phyloP scores from a whole-genome alignment of 1,284 basidiomycete genomes.

The Vanrija pseudolonga region DNA sequence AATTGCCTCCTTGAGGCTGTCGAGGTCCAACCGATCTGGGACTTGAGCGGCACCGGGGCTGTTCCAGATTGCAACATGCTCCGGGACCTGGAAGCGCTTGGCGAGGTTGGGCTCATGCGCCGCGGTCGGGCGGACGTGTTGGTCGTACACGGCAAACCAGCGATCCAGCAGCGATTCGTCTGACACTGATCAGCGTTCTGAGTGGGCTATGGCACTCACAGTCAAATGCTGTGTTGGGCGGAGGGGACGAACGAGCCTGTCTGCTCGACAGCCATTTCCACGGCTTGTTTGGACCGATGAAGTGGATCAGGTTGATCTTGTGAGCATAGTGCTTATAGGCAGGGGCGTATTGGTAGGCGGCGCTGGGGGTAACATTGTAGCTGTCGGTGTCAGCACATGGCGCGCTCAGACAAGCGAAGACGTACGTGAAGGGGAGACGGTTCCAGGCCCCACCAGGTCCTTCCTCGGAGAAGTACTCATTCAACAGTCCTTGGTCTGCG shows the following conservation, averaged over 20 bases:
- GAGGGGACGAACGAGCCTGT: slow-evolving; percentile 52
- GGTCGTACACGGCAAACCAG: slow-evolving; percentile 89
- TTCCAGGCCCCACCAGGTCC: slow-evolving; percentile 76
- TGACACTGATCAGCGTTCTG: slow-evolving; percentile 14
- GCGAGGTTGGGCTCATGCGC: slow-evolving; percentile 45
- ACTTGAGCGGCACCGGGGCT: slow-evolving; percentile 22
- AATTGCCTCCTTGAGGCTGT: slow-evolving; percentile 65
- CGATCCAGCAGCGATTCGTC: slow-evolving; percentile 66
- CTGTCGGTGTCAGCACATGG: slow-evolving; percentile 17
- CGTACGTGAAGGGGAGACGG: slow-evolving; percentile 74
- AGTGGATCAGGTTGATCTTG: slow-evolving; percentile 84
- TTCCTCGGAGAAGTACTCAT: slow-evolving; percentile 70
- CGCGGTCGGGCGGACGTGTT: slow-evolving; percentile 62
- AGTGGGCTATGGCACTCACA: slow-evolving; percentile 27
- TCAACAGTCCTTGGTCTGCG: slow-evolving; percentile 91
- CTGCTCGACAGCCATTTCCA: slow-evolving; percentile 73
- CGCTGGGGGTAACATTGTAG: slow-evolving; percentile 97
- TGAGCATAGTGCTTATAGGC: slow-evolving; percentile 90
- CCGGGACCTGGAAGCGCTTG: slow-evolving; percentile 61
- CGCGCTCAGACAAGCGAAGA: background rate
- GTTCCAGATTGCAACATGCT: slow-evolving; percentile 73
- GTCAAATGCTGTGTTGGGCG: slow-evolving; percentile 35
- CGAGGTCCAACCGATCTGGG: slow-evolving; percentile 56
- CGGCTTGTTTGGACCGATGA: slow-evolving; percentile 90
- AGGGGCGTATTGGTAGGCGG: slow-evolving; percentile 95